Evolutionary conservation across 2,329 filamentous ascomycete genomes (phyloP).

Genomic region (Aspergillus tamarii): DNA sequence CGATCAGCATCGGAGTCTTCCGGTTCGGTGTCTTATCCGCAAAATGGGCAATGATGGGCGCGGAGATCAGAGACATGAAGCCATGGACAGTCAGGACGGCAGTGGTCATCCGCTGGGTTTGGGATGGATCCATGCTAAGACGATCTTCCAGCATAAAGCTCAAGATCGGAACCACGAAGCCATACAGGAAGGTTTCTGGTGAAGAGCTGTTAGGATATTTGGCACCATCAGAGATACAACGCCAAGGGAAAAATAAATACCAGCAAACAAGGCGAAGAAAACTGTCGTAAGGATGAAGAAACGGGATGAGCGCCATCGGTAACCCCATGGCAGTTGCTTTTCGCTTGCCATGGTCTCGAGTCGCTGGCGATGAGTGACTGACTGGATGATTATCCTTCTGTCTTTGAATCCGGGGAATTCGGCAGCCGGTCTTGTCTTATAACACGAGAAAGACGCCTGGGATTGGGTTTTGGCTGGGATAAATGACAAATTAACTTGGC

Average conservation of each 20-base stretch:
- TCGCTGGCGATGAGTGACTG: neutral
- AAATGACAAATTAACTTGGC: neutral
- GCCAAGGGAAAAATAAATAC: neutral
- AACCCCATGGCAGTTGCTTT: constrained; percentile 8
- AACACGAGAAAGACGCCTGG: neutral
- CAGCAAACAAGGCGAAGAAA: constrained; percentile 19
- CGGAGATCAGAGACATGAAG: constrained; percentile 25
- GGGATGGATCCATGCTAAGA: constrained; percentile 25
- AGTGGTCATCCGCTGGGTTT: constrained; percentile 30
- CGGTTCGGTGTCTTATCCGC: constrained; percentile 31
- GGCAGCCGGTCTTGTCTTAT: neutral
- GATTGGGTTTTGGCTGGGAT: neutral
- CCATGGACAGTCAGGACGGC: constrained; percentile 31
- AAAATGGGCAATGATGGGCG: constrained; percentile 32
- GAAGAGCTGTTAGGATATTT: neutral
- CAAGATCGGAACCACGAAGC: constrained; percentile 38
- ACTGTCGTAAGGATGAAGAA: constrained; percentile 18
- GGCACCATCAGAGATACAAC: neutral
- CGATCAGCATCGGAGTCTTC: constrained; percentile 28
- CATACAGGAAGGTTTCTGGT: constrained; percentile 37
- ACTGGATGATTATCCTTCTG: neutral
- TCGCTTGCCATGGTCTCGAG: neutral
- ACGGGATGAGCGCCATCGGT: constrained; percentile 22
- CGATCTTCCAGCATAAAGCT: constrained; percentile 36
- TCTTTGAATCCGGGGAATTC: neutral